Percentiles rank a stretch among this genome's conserved stretches.
Conservation (phyloP, 2,329 filamentous ascomycete species). For the Hymenoscyphus scutula region DNA sequence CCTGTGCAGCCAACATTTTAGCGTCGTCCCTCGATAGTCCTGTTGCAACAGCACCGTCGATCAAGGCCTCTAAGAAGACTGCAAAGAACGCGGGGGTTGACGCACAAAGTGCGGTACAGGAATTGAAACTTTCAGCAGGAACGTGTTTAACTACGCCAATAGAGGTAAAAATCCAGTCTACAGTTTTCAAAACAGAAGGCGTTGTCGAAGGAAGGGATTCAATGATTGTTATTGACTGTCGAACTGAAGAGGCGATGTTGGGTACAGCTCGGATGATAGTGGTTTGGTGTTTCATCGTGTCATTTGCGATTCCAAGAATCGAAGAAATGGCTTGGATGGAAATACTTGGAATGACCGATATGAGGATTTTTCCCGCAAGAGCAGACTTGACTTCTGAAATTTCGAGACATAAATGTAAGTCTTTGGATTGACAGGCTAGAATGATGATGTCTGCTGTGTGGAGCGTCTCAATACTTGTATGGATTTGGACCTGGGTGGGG, state of each 20-base stretch:
- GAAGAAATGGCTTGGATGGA: neutral
- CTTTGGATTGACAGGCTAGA: neutral
- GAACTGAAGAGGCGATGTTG: neutral
- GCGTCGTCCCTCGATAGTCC: neutral
- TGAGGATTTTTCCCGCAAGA: neutral
- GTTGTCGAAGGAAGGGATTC: neutral
- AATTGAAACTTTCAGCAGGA: neutral
- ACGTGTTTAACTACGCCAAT: neutral
- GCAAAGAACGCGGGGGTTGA: neutral
- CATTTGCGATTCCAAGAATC: neutral
- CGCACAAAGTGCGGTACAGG: neutral
- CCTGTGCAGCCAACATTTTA: neutral
- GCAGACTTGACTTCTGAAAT: neutral
- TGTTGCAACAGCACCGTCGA: neutral
- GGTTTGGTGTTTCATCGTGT: neutral
- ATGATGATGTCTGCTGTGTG: neutral
- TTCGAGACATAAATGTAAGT: neutral
- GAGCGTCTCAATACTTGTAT: neutral
- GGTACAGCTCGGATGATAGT: slow-evolving; percentile 2
- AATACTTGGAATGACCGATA: neutral
- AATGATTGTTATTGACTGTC: neutral
- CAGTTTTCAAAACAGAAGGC: neutral
- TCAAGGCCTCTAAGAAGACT: neutral
- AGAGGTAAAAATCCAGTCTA: neutral
- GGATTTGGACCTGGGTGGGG: neutral